These are phyloP conservation scores for Neonectria coccinea DNA, from an alignment of 2,329 filamentous ascomycete genomes.

Conservation along the genomic window DNA sequence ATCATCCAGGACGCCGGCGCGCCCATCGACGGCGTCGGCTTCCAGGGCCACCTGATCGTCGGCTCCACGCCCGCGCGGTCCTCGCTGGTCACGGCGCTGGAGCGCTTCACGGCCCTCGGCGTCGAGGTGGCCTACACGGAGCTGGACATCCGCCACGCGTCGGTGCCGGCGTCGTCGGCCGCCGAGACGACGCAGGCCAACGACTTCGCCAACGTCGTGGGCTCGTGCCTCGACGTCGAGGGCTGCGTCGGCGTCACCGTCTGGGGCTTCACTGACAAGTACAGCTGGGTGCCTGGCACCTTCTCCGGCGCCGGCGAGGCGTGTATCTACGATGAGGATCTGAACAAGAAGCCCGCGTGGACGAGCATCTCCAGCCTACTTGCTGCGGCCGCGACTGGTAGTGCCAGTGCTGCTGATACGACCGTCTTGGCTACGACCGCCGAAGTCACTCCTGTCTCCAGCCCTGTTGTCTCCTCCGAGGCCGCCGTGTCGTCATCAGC, in stretches of 20 bases:
- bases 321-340: slow-evolving; percentile 53
- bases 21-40: slow-evolving; percentile 72
- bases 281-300: slow-evolving; percentile 53
- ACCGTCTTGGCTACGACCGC: slow-evolving; percentile 23
- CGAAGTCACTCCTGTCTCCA: slow-evolving; percentile 26
- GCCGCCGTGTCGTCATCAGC: background rate
- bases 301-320: slow-evolving; percentile 57
- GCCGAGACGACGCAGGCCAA: slow-evolving; percentile 59
- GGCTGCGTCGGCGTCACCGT: slow-evolving; percentile 58
- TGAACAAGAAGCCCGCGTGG: slow-evolving; percentile 56
- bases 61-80: slow-evolving; percentile 61
- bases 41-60: slow-evolving; percentile 71
- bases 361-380: slow-evolving; percentile 52
- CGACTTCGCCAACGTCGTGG: slow-evolving; percentile 58
- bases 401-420: background rate
- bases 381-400: slow-evolving; percentile 44
- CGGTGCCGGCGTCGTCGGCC: slow-evolving; percentile 57
- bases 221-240: slow-evolving; percentile 52
- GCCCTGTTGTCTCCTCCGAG: slow-evolving; percentile 16
- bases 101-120: slow-evolving; percentile 62
- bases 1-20: slow-evolving; percentile 60
- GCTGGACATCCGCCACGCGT: slow-evolving; percentile 66
- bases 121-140: slow-evolving; percentile 72
- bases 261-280: slow-evolving; percentile 57
- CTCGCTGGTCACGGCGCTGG: slow-evolving; percentile 59